Percentiles rank a stretch among this genome's conserved stretches.
Conservation (phyloP, 164 flowering plant genomes). For the Taxillus chinensis region DNA sequence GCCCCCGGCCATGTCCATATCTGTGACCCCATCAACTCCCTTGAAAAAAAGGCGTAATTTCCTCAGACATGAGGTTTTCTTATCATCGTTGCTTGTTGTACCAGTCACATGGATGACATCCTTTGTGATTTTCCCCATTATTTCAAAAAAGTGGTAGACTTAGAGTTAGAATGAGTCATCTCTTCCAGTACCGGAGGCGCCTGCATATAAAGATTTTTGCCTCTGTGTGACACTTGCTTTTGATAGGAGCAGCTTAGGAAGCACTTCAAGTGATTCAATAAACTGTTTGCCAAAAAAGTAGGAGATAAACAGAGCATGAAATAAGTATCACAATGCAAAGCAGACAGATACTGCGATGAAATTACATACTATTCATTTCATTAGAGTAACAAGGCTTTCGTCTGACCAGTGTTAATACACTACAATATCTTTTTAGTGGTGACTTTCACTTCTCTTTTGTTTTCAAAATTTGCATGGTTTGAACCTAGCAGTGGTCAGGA, state of each 20-base stretch:
- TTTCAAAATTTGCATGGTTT: no score
- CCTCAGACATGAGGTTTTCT: slow-evolving; percentile 47
- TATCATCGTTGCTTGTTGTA: slow-evolving; percentile 34
- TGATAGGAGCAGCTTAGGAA: slow-evolving; percentile 57
- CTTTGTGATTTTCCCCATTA: slow-evolving; percentile 53
- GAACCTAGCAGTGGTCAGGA: no score
- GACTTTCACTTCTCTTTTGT: no score
- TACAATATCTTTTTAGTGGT: no score
- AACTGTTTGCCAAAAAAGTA: slow-evolving; percentile 39
- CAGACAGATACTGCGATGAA: no score
- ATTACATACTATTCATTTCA: no score
- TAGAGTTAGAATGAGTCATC: slow-evolving; percentile 77
- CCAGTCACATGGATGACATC: slow-evolving; percentile 71
- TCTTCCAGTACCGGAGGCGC: slow-evolving; percentile 90
- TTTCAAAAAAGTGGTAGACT: slow-evolving; percentile 48
- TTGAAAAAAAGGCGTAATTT: slow-evolving; percentile 74
- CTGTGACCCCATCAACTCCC: slow-evolving; percentile 59
- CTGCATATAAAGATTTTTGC: slow-evolving; percentile 84
- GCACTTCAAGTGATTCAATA: slow-evolving; percentile 64
- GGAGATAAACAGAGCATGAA: no score
- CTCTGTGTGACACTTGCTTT: slow-evolving; percentile 60
- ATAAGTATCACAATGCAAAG: no score
- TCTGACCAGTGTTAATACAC: no score
- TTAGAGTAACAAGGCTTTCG: no score
- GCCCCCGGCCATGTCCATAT: slow-evolving; percentile 77